Base-by-base conservation (phyloP, 1,284 basidiomycete species). In the Sanghuangporus weigelae region DNA sequence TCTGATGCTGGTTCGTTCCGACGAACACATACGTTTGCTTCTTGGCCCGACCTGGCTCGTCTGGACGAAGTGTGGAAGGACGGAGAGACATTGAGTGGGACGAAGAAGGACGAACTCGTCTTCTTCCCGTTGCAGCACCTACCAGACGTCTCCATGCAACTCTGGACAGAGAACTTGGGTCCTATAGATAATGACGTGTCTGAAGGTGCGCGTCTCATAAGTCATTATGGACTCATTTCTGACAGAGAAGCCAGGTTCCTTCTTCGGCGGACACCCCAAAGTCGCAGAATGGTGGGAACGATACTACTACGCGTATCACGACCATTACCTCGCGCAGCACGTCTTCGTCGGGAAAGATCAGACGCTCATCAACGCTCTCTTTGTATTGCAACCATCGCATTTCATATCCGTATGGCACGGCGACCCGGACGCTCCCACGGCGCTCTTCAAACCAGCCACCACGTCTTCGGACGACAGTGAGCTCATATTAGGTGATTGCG, bases 321-420 rank as follows among this genome's bases (percentile, higher is more conserved):
- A 83, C 70, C 65, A 77, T 62, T 84, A 82, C 69, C 74, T 79
- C 46, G 67, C 70, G 1, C 72, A 71, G 19, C 76, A 74, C 38
- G 67, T 76, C 35, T 84, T 84, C 67, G 79, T 83, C 16, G 82
- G 83, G 3, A 82, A 83, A 69, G 83, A 84, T 70, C 80, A 84
- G 67, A 78, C 78, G 0, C 67, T 84, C 35, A 78, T 83, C 66
- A 54, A 84, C 67, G 69, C 80, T 1, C 72, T 84, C 54, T 70
- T 83, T 64, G 69, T 84, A 35, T 76, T 82, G 35, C 78, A 76
- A 69, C 79, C 83, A 1, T 69, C 73, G 3, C 77, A 78, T 21
- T 73, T 84, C 67, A 70, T 81, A 21, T 73, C 76, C 0, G 74
- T 82, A 31, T 73, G 70, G 69, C 62, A 68, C 23, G 61, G 57